Evolutionary conservation across 192 early-diverging fungal genomes (phyloP).

Genomic region (Kickxella alabastrina): DNA sequence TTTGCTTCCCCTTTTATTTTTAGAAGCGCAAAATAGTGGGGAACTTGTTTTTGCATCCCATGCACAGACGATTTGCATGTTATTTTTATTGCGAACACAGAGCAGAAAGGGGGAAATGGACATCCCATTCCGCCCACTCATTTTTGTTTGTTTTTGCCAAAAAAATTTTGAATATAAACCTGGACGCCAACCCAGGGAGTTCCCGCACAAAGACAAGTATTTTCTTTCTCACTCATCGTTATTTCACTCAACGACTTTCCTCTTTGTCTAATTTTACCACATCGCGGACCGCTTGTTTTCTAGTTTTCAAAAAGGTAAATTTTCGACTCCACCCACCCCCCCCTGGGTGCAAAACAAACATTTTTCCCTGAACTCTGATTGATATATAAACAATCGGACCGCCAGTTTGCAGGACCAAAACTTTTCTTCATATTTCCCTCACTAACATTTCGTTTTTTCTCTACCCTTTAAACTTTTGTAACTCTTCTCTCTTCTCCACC

Average conservation of each 20-base stretch:
- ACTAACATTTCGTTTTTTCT: too few species aligned
- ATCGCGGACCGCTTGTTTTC: slow-evolving; percentile 39
- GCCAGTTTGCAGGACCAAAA: too few species aligned
- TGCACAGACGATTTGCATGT: slow-evolving; percentile 16
- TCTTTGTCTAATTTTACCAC: slow-evolving; percentile 7
- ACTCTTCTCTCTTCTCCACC: too few species aligned
- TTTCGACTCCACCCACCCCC: not conserved
- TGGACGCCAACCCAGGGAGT: slow-evolving; percentile 1
- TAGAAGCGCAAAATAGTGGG: slow-evolving; percentile 21
- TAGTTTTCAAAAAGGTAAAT: slow-evolving; percentile 24
- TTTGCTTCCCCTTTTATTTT: slow-evolving; percentile 9
- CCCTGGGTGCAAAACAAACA: slow-evolving; percentile 19
- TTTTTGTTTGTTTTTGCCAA: slow-evolving; percentile 26
- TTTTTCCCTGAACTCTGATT: slow-evolving; percentile 8
- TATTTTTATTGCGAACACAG: slow-evolving; percentile 15
- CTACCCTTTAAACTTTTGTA: too few species aligned
- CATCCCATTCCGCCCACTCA: slow-evolving; percentile 5
- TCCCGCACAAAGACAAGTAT: slow-evolving; percentile 22
- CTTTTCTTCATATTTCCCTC: too few species aligned
- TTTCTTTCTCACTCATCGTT: slow-evolving; percentile 37
- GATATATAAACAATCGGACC: too few species aligned
- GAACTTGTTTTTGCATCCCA: slow-evolving; percentile 8
- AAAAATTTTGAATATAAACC: slow-evolving; percentile 45
- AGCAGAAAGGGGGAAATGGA: slow-evolving; percentile 9
- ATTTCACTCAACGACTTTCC: slow-evolving; percentile 44